Percentiles rank a stretch among this genome's conserved stretches.
phyloP scores from a whole-genome alignment of 2,329 filamentous ascomycete species.

The Fusarium bactridioides region DNA sequence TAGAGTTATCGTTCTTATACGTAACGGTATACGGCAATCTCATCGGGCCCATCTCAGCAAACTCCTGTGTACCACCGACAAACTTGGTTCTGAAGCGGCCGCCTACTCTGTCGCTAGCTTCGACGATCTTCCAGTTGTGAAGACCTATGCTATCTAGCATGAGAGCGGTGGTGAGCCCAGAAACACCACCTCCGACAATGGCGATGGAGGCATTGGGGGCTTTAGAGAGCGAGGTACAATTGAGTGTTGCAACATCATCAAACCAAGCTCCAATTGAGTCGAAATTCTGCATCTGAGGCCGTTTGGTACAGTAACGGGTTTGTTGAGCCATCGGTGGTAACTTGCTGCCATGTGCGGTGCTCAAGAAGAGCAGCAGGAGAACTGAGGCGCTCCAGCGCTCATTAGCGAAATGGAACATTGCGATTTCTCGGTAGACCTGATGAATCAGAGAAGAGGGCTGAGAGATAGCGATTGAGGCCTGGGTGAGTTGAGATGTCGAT shows the following conservation, averaged over 20 bases:
- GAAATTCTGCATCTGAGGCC: background rate
- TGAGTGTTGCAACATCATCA: background rate
- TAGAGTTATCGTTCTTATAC: constrained; percentile 62
- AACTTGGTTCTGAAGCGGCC: constrained; percentile 72
- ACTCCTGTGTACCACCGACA: constrained; percentile 53
- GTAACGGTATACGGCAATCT: constrained; percentile 65
- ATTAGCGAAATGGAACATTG: rapidly evolving
- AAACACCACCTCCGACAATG: constrained; percentile 72
- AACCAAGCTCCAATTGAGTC: constrained; percentile 20
- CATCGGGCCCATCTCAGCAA: constrained; percentile 69
- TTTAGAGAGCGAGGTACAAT: background rate
- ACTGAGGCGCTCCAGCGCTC: background rate
- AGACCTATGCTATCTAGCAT: constrained; percentile 62
- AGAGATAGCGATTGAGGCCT: rapidly evolving
- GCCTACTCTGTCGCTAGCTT: constrained; percentile 67
- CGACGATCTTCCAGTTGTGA: constrained; percentile 67
- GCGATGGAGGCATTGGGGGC: constrained; percentile 50
- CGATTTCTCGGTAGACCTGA: rapidly evolving
- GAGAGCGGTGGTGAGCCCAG: constrained; percentile 67
- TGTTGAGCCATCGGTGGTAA: background rate
- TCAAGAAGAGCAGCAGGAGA: background rate
- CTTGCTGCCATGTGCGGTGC: background rate
- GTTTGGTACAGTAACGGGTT: rapidly evolving
- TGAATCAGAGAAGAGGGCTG: no score
- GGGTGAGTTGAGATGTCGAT: background rate